Base-by-base conservation (phyloP, 2,329 filamentous ascomycete genomes). In the Trichoderma breve region DNA sequence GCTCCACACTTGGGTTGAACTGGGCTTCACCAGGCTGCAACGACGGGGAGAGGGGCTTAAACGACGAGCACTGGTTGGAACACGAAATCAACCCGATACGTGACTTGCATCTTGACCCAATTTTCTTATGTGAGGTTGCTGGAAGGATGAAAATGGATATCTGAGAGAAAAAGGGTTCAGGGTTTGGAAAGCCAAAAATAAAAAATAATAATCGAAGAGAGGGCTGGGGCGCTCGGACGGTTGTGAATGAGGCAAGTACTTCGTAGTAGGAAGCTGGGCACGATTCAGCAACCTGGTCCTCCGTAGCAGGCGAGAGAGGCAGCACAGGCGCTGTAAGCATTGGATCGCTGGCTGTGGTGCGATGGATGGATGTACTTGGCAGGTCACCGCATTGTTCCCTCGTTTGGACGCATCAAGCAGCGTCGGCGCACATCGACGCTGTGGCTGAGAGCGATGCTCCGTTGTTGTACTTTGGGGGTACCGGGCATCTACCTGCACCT, bases 1-100 rank as follows among this genome's bases (percentile, higher is more conserved):
- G 70, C 62, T 71, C 70, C 70, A 71, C 70, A 71, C 58, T 71
- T 71, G 62, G 70, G 70, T 71, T 67, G 70, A 71, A 71, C 70
- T 71, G 70, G 70, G 70, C 67, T 70, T 70, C 67, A 65, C 62
- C 62, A 65, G 62, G 62, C 66, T 69, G 55, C 66, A 69, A 69
- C n/a, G 66, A 69, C 36, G 36, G 66, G 66, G 66, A 69, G 53
- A 61, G 55, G 66, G 66, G 66, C 66, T 36, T 61, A 30, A 51
- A 69, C 34, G 39, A 68, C 28, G 66, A 69, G 55, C 55, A 69
- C 28, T 60, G 66, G 66, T 61, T 69, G 66, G 66, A 69, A 61
- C 66, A 61, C 66, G 55, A 69, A 69, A 51, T 69, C 66, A 61
- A 69, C 30, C 66, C 57, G 51, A 61, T 47, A 69, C 57, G 34